These are phyloP conservation scores for Boletus austroedulis DNA, from an alignment of 1,284 basidiomycete species.

Conservation along the genomic window DNA sequence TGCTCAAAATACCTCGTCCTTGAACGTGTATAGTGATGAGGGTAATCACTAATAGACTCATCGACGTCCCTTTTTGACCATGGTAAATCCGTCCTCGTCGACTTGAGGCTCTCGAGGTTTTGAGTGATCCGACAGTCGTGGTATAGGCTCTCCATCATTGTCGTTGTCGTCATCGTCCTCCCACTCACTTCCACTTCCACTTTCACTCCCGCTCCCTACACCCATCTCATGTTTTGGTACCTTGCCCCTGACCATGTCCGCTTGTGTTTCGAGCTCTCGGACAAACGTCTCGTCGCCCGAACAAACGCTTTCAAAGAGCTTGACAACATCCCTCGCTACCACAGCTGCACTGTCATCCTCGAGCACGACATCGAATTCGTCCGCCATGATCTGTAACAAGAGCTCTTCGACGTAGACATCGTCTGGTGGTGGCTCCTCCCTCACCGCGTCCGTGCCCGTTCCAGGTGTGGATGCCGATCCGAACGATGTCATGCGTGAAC, in stretches of 20 bases:
- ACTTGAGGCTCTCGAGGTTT: conserved; percentile 51
- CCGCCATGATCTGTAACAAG: conserved; percentile 74
- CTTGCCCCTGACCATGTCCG: conserved; percentile 60
- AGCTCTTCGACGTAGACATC: conserved; percentile 73
- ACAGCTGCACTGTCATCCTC: conserved; percentile 77
- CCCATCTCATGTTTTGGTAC: conserved; percentile 50
- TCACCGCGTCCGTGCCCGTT: background rate
- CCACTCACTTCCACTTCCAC: conserved; percentile 40
- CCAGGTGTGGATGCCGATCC: too few species aligned
- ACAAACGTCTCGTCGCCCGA: conserved; percentile 46
- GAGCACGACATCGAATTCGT: conserved; percentile 80
- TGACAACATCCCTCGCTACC: conserved; percentile 69
- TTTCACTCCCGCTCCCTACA: conserved; percentile 41
- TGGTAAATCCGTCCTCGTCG: conserved; percentile 86
- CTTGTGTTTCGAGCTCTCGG: conserved; percentile 55
- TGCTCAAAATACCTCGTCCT: conserved; percentile 27
- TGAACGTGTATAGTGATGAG: conserved; percentile 6
- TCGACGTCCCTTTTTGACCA: conserved; percentile 60
- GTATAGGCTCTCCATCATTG: conserved; percentile 13
- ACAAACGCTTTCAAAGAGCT: conserved; percentile 57
- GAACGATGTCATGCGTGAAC: conserved; percentile 22
- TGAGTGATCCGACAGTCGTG: conserved; percentile 22
- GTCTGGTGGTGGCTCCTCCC: conserved; percentile 49
- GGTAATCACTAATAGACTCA: conserved; percentile 18
- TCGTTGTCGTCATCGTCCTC: conserved; percentile 23